Evolutionary conservation across 805 yeast species (phyloP).

Genomic region (Yarrowia sp.): DNA sequence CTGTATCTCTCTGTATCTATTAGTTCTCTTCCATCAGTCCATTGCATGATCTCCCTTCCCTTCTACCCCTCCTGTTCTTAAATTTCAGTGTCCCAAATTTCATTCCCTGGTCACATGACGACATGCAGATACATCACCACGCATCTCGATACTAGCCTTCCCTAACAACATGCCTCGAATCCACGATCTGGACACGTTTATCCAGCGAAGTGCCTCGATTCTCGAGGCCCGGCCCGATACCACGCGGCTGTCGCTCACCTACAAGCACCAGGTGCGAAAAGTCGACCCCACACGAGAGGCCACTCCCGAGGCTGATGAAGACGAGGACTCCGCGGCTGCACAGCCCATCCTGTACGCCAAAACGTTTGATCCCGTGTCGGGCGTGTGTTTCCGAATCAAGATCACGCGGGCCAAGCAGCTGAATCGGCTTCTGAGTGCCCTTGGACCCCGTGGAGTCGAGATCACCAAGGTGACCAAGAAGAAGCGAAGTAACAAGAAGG

Average conservation of each 20-base stretch:
- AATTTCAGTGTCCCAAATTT: too few relatives aligned
- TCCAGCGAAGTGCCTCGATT: slow-evolving; percentile 52
- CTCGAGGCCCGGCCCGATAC: slow-evolving; percentile 54
- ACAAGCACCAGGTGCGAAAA: slow-evolving; percentile 46
- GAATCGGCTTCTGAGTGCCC: slow-evolving; percentile 69
- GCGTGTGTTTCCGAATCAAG: slow-evolving; percentile 63
- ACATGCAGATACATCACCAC: slow-evolving; percentile 18
- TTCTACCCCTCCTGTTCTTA: too few relatives aligned
- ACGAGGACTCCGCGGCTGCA: slow-evolving; percentile 41
- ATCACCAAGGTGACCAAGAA: slow-evolving; percentile 36
- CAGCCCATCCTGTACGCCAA: slow-evolving; percentile 59
- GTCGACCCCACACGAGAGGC: slow-evolving; percentile 9
- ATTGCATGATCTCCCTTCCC: too few relatives aligned
- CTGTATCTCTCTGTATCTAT: too few relatives aligned
- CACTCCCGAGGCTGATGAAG: slow-evolving; percentile 12
- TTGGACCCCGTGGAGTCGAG: slow-evolving; percentile 58
- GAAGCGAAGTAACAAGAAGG: slow-evolving; percentile 24
- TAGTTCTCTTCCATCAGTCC: too few relatives aligned
- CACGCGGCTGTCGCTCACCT: slow-evolving; percentile 48
- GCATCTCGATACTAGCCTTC: too few relatives aligned
- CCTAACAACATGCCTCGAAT: slow-evolving; percentile 33
- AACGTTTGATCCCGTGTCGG: slow-evolving; percentile 68
- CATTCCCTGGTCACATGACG: too few relatives aligned
- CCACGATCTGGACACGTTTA: slow-evolving; percentile 51
- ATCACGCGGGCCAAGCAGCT: slow-evolving; percentile 75